phyloP scores from a whole-genome alignment of 78 protist genomes.

The Pigoraptor vietnamica region DNA sequence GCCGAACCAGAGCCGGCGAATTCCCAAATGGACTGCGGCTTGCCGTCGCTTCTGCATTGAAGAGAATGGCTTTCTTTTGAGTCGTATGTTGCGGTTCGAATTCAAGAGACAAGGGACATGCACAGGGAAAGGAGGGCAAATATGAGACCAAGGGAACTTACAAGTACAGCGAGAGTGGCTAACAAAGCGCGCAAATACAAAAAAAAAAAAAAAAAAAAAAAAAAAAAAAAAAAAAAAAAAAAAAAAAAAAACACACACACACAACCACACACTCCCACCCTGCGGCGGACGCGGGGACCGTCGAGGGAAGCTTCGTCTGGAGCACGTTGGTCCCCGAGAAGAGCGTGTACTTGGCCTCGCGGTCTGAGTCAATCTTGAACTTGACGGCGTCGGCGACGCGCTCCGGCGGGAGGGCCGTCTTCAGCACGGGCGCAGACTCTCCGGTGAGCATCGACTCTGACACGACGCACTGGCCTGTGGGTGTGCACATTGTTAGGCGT shows the following conservation, averaged over 20 bases:
- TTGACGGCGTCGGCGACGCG: neutral
- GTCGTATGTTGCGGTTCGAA: too few relatives aligned
- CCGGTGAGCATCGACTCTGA: conserved; percentile 50
- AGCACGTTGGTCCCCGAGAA: neutral
- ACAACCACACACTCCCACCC: neutral
- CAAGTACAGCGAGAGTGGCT: too few relatives aligned
- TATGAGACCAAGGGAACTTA: too few relatives aligned
- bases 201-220: too few relatives aligned
- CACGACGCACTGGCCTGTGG: conserved; percentile 28
- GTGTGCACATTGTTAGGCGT: too few relatives aligned
- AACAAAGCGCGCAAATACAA: too few relatives aligned
- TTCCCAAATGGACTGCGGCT: neutral
- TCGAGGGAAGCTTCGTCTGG: neutral
- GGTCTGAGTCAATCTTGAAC: neutral
- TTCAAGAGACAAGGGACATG: too few relatives aligned
- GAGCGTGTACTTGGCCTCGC: conserved; percentile 10
- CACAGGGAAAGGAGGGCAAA: too few relatives aligned
- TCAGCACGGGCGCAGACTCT: conserved; percentile 39
- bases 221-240: too few relatives aligned
- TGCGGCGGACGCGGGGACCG: neutral
- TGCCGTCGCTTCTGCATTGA: too few relatives aligned
- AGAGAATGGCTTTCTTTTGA: too few relatives aligned
- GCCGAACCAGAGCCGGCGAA: neutral
- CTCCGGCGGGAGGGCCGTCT: neutral
- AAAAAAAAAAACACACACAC: too few relatives aligned